Conservation (phyloP, 306 rosid species). For the Betula pendula region DNA sequence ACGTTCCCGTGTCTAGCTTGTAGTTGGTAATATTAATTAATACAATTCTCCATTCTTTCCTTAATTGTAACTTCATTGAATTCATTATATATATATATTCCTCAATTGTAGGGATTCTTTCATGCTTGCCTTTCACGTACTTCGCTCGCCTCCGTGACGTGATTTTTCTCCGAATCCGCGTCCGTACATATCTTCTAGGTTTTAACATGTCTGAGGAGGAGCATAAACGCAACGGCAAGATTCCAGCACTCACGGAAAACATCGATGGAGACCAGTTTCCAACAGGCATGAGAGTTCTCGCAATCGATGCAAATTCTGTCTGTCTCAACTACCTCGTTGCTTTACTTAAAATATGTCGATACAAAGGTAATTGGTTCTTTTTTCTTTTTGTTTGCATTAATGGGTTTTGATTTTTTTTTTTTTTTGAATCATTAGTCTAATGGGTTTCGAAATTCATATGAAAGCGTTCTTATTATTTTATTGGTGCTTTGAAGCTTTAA, state of each 20-base stretch:
- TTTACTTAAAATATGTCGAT: slow-evolving; percentile 11
- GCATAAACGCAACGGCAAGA: neutral
- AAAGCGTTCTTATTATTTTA: too few species aligned
- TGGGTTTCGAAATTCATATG: too few species aligned
- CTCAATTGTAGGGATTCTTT: slow-evolving; percentile 1
- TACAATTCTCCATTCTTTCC: neutral
- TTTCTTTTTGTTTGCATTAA: neutral
- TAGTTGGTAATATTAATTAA: neutral
- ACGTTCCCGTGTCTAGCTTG: slow-evolving; percentile 34
- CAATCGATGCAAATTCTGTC: slow-evolving; percentile 17
- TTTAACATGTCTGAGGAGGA: neutral
- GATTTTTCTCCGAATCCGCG: too few species aligned
- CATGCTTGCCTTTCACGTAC: slow-evolving; percentile 1
- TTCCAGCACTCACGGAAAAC: neutral
- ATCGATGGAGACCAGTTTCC: slow-evolving; percentile 5
- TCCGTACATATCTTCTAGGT: neutral
- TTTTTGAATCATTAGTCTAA: too few species aligned
- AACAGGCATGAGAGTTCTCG: slow-evolving; percentile 24
- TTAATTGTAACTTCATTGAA: neutral
- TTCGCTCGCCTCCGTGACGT: neutral
- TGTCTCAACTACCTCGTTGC: slow-evolving; percentile 18
- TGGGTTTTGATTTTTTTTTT: neutral
- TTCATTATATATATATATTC: neutral
- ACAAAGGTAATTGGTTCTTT: slow-evolving; percentile 21
- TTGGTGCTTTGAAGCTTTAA: too few species aligned